Evolutionary conservation across 2,329 filamentous ascomycete species (phyloP), one percentile per base, ranked within the genome.

Genomic region (Cryphonectria naterciae): DNA sequence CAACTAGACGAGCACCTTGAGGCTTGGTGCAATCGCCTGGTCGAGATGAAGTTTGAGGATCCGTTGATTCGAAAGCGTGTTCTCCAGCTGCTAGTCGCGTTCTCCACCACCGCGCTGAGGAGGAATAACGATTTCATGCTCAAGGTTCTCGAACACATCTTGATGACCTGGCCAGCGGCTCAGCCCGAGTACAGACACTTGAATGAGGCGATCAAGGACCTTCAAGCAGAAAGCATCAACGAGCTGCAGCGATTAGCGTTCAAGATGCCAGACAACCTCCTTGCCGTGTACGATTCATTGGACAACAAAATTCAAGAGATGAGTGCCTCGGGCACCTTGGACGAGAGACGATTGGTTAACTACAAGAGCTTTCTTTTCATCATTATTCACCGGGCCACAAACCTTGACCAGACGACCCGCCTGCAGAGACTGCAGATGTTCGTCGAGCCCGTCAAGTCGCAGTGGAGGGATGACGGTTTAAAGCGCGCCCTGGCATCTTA

Each of bases 361-460:
- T 95, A 97, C 77, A 93, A 91, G 75, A 95, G 94, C 13, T 95
- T 98, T 74, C 85, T 98, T 0, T 97, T 99, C 79, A 96, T 97
- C 71, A 96, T 99, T 73, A 91, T 96, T 88, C 95, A 98, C 80
- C 93, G 96, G 72, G 91, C 94, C 49, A 91, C 87, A 32, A 90
- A 89, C 60, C 86, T 98, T 46, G 91, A 97, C 74, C 86, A 87
- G 25, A 85, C 85, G n/a, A 82, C 89, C 49, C 92, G 95, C 71
- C 85, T 95, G 68, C 85, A 89, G 69, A 91, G 93, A 71, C 84
- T 99, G 41, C 84, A 89, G 69, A 86, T 88, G 19, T 97, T 98
- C 79, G 86, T 98, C 65, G 87, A 91, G n/a, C 94, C 95, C 1
- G 90, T 98, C 35, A 91, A 91, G 74, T 84, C 89, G 41, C 88